Evolutionary conservation across 2,329 filamentous ascomycete genomes (phyloP).

Genomic region (Emergomyces pasteurianus): DNA sequence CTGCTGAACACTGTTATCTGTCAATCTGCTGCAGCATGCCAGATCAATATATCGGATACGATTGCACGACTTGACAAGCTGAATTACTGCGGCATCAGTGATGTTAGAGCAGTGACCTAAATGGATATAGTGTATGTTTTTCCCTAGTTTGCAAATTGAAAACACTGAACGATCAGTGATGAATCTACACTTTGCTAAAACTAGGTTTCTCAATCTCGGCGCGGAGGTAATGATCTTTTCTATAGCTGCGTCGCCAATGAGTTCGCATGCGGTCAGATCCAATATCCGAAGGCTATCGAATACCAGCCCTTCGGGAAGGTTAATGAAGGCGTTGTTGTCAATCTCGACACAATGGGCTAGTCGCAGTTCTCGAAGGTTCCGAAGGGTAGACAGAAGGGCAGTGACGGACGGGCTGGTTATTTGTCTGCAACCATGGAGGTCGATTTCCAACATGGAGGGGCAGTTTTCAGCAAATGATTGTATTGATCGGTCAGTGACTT

Average conservation of each 20-base stretch:
- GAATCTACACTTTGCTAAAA: conserved; percentile 85
- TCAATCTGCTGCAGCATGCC: conserved; percentile 84
- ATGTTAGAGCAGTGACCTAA: conserved; percentile 87
- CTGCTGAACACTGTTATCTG: conserved; percentile 73
- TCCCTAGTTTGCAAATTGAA: conserved; percentile 78
- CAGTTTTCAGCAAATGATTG: conserved; percentile 79
- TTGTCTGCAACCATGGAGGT: conserved; percentile 72
- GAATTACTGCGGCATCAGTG: conserved; percentile 77
- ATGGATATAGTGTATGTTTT: conserved; percentile 94
- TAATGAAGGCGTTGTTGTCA: conserved; percentile 77
- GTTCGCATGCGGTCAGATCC: conserved; percentile 78
- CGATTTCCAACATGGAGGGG: conserved; percentile 89
- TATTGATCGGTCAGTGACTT: conserved; percentile 71
- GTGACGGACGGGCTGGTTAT: conserved; percentile 78
- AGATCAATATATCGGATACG: conserved; percentile 95
- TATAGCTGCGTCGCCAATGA: conserved; percentile 75
- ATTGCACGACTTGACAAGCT: conserved; percentile 74
- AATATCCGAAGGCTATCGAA: conserved; percentile 88
- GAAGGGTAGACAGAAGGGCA: conserved; percentile 63
- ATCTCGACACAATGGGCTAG: conserved; percentile 76
- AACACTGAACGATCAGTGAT: conserved; percentile 82
- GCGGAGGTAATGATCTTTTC: conserved; percentile 78
- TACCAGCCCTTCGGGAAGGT: conserved; percentile 53
- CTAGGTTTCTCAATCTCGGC: conserved; percentile 79
- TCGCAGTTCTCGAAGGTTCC: conserved; percentile 78